phyloP scores from a whole-genome alignment of 345 rosid species.

The Bretschneidera sinensis region DNA sequence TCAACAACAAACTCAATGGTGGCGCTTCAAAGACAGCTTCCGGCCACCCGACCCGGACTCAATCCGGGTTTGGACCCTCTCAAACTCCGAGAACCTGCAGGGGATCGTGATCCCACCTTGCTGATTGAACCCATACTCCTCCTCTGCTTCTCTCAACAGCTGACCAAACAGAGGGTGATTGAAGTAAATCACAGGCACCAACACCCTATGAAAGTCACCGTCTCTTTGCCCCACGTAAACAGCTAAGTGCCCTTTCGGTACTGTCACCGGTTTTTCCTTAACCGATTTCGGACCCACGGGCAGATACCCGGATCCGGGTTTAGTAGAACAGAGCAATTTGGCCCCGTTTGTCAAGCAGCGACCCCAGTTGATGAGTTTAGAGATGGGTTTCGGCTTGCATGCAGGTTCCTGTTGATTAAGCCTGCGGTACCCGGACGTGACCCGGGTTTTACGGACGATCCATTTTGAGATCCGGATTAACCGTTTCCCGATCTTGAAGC shows the following conservation, averaged over 20 bases:
- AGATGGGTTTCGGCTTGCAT: slow-evolving; percentile 31
- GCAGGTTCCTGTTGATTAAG: slow-evolving; percentile 10
- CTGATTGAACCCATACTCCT: slow-evolving; percentile 77
- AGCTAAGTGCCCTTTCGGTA: slow-evolving; percentile 79
- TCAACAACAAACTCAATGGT: slow-evolving; percentile 3
- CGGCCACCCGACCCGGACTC: slow-evolving; percentile 44
- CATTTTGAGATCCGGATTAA: slow-evolving; percentile 47
- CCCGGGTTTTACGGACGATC: slow-evolving; percentile 35
- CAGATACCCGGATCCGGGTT: slow-evolving; percentile 33
- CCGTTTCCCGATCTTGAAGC: slow-evolving; percentile 59
- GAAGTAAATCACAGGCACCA: slow-evolving; percentile 82
- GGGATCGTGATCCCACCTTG: slow-evolving; percentile 89
- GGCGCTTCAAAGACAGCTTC: slow-evolving; percentile 36
- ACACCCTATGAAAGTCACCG: slow-evolving; percentile 62
- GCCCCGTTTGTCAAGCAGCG: slow-evolving; percentile 51
- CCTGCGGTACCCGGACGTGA: slow-evolving; percentile 27
- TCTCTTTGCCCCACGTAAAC: slow-evolving; percentile 79
- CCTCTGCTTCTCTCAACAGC: slow-evolving; percentile 66
- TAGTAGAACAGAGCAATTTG: slow-evolving; percentile 30
- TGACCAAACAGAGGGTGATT: slow-evolving; percentile 90
- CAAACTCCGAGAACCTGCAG: slow-evolving; percentile 78
- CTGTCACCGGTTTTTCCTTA: slow-evolving; percentile 23
- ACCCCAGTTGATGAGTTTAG: slow-evolving; percentile 57
- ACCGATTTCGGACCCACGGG: slow-evolving; percentile 31
- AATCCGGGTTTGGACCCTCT: slow-evolving; percentile 69